A percentile compares a stretch with the other conserved stretches of the same genome.
Conservation (phyloP, 768 basidiomycete genomes). For the Boletus vermiculosoides region DNA sequence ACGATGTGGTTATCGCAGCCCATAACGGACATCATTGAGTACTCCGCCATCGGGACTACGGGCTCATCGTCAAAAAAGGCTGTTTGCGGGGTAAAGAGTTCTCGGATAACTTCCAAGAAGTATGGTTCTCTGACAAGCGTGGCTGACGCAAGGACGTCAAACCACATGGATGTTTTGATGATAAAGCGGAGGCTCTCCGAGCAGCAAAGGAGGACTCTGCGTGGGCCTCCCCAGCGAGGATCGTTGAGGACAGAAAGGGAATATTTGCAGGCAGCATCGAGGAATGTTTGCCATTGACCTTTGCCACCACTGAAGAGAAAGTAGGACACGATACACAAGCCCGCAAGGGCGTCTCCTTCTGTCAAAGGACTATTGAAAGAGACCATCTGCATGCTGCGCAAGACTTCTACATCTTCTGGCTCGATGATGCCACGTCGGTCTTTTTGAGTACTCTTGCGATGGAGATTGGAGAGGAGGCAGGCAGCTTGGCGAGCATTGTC, state of each 20-base stretch:
- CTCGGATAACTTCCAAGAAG: slow-evolving; percentile 54
- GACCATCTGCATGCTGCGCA: slow-evolving; percentile 25
- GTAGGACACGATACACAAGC: slow-evolving; percentile 70
- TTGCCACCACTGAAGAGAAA: slow-evolving; percentile 76
- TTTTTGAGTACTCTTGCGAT: slow-evolving; percentile 36
- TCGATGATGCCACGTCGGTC: slow-evolving; percentile 20
- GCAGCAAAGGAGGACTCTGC: slow-evolving; percentile 46
- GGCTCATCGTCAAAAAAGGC: slow-evolving; percentile 35
- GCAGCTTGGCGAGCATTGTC: slow-evolving; percentile 55
- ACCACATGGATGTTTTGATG: slow-evolving; percentile 84
- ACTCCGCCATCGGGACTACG: slow-evolving; percentile 39
- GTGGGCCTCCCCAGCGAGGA: slow-evolving; percentile 37
- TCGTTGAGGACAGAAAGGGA: slow-evolving; percentile 48
- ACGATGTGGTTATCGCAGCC: slow-evolving; percentile 80
- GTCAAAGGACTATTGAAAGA: slow-evolving; percentile 29
- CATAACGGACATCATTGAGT: slow-evolving; percentile 82
- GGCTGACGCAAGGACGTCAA: slow-evolving; percentile 77
- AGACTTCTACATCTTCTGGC: slow-evolving; percentile 26
- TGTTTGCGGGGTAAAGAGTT: slow-evolving; percentile 44
- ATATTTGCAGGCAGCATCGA: slow-evolving; percentile 58
- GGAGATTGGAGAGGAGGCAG: slow-evolving; percentile 61
- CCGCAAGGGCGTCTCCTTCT: slow-evolving; percentile 76
- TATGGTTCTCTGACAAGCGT: slow-evolving; percentile 61
- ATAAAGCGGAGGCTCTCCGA: slow-evolving; percentile 62
- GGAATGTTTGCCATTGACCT: slow-evolving; percentile 68